Percentiles rank a stretch among this genome's conserved stretches.
Evolutionary conservation across 2,329 filamentous ascomycete species (phyloP).

Genomic region (Paracorniculantispora psalliotae): DNA sequence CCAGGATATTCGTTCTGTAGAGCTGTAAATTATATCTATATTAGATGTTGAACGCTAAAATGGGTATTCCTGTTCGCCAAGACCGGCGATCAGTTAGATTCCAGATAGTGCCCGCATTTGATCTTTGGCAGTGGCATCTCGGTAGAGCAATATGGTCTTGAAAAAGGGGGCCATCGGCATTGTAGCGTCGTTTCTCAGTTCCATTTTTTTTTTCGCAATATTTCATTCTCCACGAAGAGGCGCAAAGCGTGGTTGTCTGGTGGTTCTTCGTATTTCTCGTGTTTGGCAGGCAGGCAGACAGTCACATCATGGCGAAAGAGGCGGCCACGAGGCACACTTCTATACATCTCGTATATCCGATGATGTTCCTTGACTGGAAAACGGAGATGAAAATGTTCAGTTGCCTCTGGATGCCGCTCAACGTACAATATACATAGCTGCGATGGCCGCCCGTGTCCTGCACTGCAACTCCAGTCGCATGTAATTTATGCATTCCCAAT

Average conservation of each 20-base stretch:
- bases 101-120: neutral
- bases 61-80: neutral
- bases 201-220: neutral
- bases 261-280: constrained; percentile 4
- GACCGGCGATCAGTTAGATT: neutral
- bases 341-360: neutral
- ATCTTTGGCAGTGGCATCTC: neutral
- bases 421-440: too few relatives aligned
- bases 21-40: too few relatives aligned
- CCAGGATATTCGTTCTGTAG: too few relatives aligned
- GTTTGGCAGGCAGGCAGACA: neutral
- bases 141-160: neutral
- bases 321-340: neutral
- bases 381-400: too few relatives aligned
- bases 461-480: too few relatives aligned
- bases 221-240: too few relatives aligned
- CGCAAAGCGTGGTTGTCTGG: neutral
- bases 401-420: too few relatives aligned
- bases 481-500: too few relatives aligned
- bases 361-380: neutral
- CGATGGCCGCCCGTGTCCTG: too few relatives aligned
- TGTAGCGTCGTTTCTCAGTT: neutral
- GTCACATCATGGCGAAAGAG: neutral
- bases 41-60: too few relatives aligned
- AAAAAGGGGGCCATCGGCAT: constrained; percentile 1